A percentile compares a stretch with the other conserved stretches of the same genome.
Evolutionary conservation across 345 rosid species (phyloP).

Genomic region (Xanthoceras sorbifolium): DNA sequence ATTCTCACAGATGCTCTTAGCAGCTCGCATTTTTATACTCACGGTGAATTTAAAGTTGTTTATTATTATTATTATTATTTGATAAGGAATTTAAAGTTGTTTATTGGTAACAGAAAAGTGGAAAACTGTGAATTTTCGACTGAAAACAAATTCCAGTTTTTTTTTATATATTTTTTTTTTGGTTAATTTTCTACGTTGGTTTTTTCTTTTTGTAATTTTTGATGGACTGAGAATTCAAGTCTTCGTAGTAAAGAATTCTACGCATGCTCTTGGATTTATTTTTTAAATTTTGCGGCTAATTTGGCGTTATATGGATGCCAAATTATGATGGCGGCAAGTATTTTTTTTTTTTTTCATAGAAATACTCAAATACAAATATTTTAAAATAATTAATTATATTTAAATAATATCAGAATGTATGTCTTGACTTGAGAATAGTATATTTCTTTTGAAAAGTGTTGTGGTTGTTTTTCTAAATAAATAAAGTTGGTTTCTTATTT

Average conservation of each 20-base stretch:
- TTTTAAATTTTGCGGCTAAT: neutral
- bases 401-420: no score
- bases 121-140: neutral
- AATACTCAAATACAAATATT: neutral
- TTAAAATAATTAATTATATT: neutral
- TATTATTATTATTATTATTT: no score
- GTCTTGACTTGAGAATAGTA: no score
- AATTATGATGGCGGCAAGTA: neutral
- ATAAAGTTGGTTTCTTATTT: no score
- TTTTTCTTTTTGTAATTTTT: neutral
- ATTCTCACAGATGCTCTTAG: no score
- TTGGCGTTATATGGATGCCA: neutral
- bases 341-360: no score
- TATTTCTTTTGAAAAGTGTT: no score
- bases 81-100: no score
- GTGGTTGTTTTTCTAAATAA: no score
- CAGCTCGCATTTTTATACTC: neutral
- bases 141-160: neutral
- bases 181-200: neutral
- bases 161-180: neutral
- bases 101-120: no score
- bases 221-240: neutral
- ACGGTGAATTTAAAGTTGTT: neutral
- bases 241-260: neutral
- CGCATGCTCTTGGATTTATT: neutral